A percentile compares a stretch with the other conserved stretches of the same genome.
Conservation (phyloP, 2,329 filamentous ascomycete species). For the Lasiodiplodia gonubiensis region DNA sequence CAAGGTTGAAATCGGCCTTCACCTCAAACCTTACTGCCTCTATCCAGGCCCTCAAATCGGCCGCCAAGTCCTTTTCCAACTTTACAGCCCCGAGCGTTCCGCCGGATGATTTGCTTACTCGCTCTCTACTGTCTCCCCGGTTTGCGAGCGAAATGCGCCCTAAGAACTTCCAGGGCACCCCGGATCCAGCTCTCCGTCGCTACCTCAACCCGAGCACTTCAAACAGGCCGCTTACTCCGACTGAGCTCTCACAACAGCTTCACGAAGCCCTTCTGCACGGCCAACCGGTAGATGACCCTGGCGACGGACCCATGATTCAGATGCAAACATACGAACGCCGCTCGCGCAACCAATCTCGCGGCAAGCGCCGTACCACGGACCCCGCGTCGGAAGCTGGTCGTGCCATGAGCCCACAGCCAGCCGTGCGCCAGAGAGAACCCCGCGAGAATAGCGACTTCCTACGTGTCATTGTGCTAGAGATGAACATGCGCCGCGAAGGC, state of each 20-base stretch:
- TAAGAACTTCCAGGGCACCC: conserved; percentile 58
- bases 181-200: conserved; percentile 62
- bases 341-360: conserved; percentile 38
- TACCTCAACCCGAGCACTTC: conserved; percentile 63
- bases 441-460: conserved; percentile 69
- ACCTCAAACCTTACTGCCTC: conserved; percentile 70
- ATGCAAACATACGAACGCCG: conserved; percentile 65
- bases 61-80: conserved; percentile 65
- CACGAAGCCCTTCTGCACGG: conserved; percentile 42
- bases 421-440: conserved; percentile 64
- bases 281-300: conserved; percentile 38
- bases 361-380: conserved; percentile 44
- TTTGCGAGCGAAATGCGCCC: conserved; percentile 67
- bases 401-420: conserved; percentile 48
- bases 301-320: conserved; percentile 62
- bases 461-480: conserved; percentile 68
- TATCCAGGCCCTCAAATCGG: conserved; percentile 65
- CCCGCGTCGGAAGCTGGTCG: conserved; percentile 52
- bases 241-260: conserved; percentile 48
- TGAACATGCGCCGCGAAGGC: conserved; percentile 70
- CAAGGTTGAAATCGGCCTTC: conserved; percentile 54
- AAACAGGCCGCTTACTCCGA: conserved; percentile 39
- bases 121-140: conserved; percentile 63
- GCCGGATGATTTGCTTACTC: conserved; percentile 65
- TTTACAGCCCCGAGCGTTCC: conserved; percentile 60